Evolutionary conservation across 169 alveolate genomes (phyloP).

Genomic region (Plasmodium inui): DNA sequence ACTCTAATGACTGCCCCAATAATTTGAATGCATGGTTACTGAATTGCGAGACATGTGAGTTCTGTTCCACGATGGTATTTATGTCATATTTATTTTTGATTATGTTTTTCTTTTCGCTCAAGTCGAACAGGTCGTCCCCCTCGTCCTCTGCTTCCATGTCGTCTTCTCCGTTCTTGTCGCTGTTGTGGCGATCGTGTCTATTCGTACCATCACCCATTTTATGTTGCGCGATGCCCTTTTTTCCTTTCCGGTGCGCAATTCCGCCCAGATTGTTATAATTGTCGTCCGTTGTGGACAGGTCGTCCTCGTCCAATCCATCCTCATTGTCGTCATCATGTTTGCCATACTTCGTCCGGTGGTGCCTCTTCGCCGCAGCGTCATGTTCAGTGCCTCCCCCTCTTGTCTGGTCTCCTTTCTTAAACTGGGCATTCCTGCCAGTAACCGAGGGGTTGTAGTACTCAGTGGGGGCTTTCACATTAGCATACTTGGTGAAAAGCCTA

Average conservation of each 20-base stretch:
- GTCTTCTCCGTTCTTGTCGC: background rate
- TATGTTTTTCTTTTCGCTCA: conserved; percentile 27
- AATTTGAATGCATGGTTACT: conserved; percentile 59
- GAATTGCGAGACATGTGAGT: conserved; percentile 66
- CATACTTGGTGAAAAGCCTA: conserved; percentile 77
- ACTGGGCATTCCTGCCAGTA: background rate
- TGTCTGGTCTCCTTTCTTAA: background rate
- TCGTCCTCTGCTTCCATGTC: background rate
- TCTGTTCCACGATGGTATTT: conserved; percentile 46
- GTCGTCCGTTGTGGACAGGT: conserved; percentile 48
- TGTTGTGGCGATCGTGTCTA: background rate
- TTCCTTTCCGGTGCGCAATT: background rate
- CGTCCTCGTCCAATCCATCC: conserved; percentile 26
- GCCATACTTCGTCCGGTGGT: background rate
- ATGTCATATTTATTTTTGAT: conserved; percentile 62
- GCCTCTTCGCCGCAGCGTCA: background rate
- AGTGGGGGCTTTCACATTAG: conserved; percentile 18
- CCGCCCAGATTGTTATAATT: background rate
- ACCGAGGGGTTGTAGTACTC: background rate
- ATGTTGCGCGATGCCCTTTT: background rate
- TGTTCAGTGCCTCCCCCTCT: background rate
- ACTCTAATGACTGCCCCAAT: conserved; percentile 59
- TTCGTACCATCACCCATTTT: background rate
- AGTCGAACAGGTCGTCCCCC: background rate
- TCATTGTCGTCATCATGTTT: background rate